A percentile compares a stretch with the other conserved stretches of the same genome.
phyloP scores from a whole-genome alignment of 2,329 filamentous ascomycete species.

The Parafenestella ontariensis region DNA sequence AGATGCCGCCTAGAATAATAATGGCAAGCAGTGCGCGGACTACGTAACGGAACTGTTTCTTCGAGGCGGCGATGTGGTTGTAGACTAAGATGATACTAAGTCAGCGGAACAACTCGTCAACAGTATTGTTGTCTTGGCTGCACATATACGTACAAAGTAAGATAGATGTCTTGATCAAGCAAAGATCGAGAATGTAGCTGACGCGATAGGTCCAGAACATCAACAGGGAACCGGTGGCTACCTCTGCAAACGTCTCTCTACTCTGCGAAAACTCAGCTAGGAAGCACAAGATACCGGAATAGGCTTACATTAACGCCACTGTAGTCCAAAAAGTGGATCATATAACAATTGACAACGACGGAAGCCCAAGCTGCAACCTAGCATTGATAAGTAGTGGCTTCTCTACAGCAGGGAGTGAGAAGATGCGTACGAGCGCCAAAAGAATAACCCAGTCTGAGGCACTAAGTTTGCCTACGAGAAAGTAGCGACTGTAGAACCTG shows the following conservation, averaged over 20 bases:
- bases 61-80: constrained; percentile 36
- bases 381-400: constrained; percentile 12
- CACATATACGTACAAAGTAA: constrained; percentile 24
- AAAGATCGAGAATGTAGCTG: constrained; percentile 36
- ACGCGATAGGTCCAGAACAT: constrained; percentile 40
- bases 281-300: neutral
- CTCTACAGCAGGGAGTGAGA: neutral
- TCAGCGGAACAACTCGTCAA: constrained; percentile 1
- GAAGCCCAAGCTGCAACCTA: constrained; percentile 40
- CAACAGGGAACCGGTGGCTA: constrained; percentile 22
- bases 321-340: constrained; percentile 34
- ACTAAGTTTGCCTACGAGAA: constrained; percentile 33
- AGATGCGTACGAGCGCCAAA: constrained; percentile 31
- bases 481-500: constrained; percentile 42
- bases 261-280: constrained; percentile 10
- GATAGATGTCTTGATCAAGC: constrained; percentile 44
- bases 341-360: constrained; percentile 36
- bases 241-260: constrained; percentile 13
- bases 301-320: constrained; percentile 21
- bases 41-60: constrained; percentile 32
- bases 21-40: constrained; percentile 31
- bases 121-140: neutral
- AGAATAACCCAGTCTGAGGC: constrained; percentile 42
- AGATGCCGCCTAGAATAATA: constrained; percentile 27
- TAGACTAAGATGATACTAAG: constrained; percentile 28